Conservation (phyloP, 495 filamentous ascomycete species). For the Penicillium cosmopolitanum region DNA sequence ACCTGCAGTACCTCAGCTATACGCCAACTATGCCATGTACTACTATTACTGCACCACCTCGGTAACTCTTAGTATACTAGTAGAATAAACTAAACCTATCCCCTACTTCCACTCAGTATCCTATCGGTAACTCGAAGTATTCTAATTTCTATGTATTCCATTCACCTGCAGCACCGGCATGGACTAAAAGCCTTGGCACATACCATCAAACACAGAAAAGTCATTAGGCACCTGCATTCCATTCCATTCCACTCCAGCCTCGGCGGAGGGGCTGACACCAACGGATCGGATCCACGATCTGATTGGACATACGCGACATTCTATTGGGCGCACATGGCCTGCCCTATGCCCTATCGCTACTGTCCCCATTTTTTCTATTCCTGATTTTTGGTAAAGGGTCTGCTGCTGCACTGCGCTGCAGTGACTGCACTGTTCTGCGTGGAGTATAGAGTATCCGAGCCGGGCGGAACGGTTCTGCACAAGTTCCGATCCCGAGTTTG, state of each 20-base stretch:
- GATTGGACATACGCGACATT: not conserved
- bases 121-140: no score
- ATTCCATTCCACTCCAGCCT: not conserved
- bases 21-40: no score
- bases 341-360: conserved; percentile 1
- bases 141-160: no score
- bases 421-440: no score
- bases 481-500: not conserved
- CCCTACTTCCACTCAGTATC: not conserved
- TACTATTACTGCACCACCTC: no score
- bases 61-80: no score
- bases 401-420: not conserved
- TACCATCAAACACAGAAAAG: conserved; percentile 2
- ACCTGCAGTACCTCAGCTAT: no score
- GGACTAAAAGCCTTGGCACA: conserved; percentile 15
- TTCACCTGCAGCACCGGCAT: not conserved
- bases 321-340: conserved; percentile 1
- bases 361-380: not conserved
- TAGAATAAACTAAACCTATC: not conserved
- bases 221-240: conserved; percentile 23
- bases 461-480: not conserved
- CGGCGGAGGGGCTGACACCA: no score
- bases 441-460: not conserved
- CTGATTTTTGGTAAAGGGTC: not conserved
- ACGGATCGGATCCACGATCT: no score